phyloP scores from a whole-genome alignment of 805 yeast species.

The Saccharomycopsis amapae region DNA sequence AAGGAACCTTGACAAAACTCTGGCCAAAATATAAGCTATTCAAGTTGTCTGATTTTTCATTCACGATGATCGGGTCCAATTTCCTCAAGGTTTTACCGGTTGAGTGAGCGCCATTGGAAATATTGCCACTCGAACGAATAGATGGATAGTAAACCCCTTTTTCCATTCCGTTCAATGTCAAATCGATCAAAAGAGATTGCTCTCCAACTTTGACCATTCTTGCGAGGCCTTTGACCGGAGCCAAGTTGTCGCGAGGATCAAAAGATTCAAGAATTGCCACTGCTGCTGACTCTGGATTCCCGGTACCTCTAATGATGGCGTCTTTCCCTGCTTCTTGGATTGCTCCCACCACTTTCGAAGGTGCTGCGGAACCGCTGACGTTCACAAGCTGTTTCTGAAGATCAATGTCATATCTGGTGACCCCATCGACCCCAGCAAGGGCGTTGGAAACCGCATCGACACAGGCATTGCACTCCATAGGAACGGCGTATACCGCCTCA shows the following conservation, averaged over 20 bases:
- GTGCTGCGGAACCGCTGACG: slow-evolving; percentile 66
- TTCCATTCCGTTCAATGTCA: slow-evolving; percentile 64
- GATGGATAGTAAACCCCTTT: slow-evolving; percentile 63
- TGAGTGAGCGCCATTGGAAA: slow-evolving; percentile 62
- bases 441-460: slow-evolving; percentile 52
- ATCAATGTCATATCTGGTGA: slow-evolving; percentile 49
- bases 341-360: slow-evolving; percentile 61
- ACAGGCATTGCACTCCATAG: slow-evolving; percentile 73
- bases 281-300: slow-evolving; percentile 80
- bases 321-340: slow-evolving; percentile 75
- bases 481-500: slow-evolving; percentile 78
- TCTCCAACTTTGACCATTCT: slow-evolving; percentile 66
- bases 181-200: slow-evolving; percentile 56
- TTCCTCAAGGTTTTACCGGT: slow-evolving; percentile 48
- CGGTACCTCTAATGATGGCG: slow-evolving; percentile 89
- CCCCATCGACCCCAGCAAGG: slow-evolving; percentile 43
- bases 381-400: slow-evolving; percentile 53
- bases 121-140: slow-evolving; percentile 65
- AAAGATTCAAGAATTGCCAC: slow-evolving; percentile 82
- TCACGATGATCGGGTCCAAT: slow-evolving; percentile 32
- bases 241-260: slow-evolving; percentile 34
- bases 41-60: slow-evolving; percentile 19
- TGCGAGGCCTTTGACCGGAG: slow-evolving; percentile 80
- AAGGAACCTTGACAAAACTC: slow-evolving; percentile 21
- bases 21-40: slow-evolving; percentile 12